Percentiles rank a stretch among this genome's conserved stretches.
Evolutionary conservation across 2,329 filamentous ascomycete genomes (phyloP).

Genomic region (Curvularia spicifera): DNA sequence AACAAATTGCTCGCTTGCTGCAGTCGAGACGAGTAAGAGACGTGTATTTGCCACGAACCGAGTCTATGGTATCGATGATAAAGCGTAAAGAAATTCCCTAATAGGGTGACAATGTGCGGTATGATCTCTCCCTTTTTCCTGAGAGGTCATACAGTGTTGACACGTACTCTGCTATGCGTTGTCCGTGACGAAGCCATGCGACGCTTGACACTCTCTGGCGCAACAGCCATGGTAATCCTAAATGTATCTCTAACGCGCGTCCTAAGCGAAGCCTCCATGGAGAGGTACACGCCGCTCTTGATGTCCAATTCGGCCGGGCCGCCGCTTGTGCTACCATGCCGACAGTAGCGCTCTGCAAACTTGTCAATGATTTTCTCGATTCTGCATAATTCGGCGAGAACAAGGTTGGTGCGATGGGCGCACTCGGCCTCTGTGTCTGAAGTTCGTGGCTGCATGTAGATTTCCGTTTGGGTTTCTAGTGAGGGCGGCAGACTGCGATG

Average conservation of each 20-base stretch:
- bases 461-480: conserved; percentile 37
- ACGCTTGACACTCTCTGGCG: conserved; percentile 45
- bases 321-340: conserved; percentile 19
- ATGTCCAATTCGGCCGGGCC: conserved; percentile 35
- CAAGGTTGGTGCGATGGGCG: conserved; percentile 40
- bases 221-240: conserved; percentile 46
- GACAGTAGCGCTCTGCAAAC: conserved; percentile 46
- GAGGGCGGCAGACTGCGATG: conserved; percentile 17
- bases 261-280: conserved; percentile 42
- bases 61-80: not conserved
- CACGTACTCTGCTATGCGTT: conserved; percentile 33
- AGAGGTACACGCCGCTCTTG: conserved; percentile 39
- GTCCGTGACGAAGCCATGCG: conserved; percentile 42
- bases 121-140: not conserved
- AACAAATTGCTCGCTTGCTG: not conserved
- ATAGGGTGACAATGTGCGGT: not conserved
- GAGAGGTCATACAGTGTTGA: conserved; percentile 34
- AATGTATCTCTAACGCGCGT: conserved; percentile 47
- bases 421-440: conserved; percentile 40
- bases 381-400: conserved; percentile 44
- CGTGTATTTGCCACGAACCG: not conserved
- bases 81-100: not conserved
- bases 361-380: conserved; percentile 49
- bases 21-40: not conserved
- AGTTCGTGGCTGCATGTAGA: conserved; percentile 34